Evolutionary conservation across 805 yeast genomes (phyloP).

Genomic region (Saccharomyces eubayanus): DNA sequence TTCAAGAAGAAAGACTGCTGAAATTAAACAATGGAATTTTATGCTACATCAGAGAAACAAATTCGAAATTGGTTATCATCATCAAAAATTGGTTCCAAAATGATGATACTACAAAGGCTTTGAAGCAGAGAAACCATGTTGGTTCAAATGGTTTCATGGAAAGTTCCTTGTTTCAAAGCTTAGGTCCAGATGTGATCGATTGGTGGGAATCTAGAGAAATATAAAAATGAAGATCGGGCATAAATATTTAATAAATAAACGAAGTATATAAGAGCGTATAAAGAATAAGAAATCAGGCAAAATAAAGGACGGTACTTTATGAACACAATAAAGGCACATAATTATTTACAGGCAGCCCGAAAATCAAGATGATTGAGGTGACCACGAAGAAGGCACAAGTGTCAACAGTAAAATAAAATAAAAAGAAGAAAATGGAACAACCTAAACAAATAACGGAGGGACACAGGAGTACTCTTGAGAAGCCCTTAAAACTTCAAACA

Average conservation of each 20-base stretch:
- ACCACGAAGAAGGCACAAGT: background rate
- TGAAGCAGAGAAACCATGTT: background rate
- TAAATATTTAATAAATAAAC: background rate
- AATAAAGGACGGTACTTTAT: background rate
- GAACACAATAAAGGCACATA: no score
- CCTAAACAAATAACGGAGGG: background rate
- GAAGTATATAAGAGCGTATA: background rate
- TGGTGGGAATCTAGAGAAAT: slow-evolving; percentile 17
- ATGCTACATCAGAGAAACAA: slow-evolving; percentile 22
- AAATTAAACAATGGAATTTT: slow-evolving; percentile 28
- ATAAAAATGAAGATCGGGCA: background rate
- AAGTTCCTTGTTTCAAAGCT: slow-evolving; percentile 10
- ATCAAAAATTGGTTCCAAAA: slow-evolving; percentile 28
- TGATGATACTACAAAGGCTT: background rate
- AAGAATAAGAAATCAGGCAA: background rate
- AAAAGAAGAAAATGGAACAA: background rate
- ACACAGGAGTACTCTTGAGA: background rate
- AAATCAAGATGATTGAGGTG: background rate
- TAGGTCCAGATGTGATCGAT: slow-evolving; percentile 18
- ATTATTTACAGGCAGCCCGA: background rate
- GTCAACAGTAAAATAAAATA: background rate
- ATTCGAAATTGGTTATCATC: slow-evolving; percentile 12
- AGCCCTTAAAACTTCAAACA: background rate
- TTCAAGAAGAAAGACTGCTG: slow-evolving; percentile 23
- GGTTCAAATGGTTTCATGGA: background rate